Conservation (phyloP, 768 basidiomycete species). For the Serendipita sp. region DNA sequence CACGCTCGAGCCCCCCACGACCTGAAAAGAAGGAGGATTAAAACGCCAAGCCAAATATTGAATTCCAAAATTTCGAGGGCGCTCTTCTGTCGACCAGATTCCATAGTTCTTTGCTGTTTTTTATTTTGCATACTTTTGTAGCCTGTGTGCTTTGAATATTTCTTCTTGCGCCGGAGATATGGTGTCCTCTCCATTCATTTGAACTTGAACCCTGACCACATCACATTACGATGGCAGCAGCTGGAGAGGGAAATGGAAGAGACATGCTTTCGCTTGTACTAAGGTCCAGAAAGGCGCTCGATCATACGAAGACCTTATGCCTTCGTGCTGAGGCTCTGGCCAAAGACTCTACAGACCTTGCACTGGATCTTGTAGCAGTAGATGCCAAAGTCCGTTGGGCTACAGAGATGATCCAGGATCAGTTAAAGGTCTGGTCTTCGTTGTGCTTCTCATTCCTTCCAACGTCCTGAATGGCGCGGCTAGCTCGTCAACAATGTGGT, state of each 20-base stretch:
- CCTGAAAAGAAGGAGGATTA: constrained; percentile 3
- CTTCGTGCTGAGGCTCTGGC: constrained; percentile 46
- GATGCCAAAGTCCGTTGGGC: constrained; percentile 74
- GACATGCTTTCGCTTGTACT: constrained; percentile 43
- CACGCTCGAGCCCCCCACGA: not conserved
- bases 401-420: constrained; percentile 55
- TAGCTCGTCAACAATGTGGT: constrained; percentile 62
- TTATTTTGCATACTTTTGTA: constrained; percentile 1
- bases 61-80: not conserved
- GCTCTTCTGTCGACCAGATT: not conserved
- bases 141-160: not conserved
- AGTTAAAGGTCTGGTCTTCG: constrained; percentile 43
- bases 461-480: not conserved
- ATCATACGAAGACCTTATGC: constrained; percentile 64
- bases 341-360: constrained; percentile 47
- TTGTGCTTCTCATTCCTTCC: not conserved
- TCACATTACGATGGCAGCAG: not conserved
- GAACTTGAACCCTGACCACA: not conserved
- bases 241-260: not conserved
- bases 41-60: too few species aligned
- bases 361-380: constrained; percentile 56
- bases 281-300: constrained; percentile 70
- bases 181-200: not conserved
- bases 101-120: not conserved
- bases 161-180: not conserved